Evolutionary conservation across 2,329 filamentous ascomycete species (phyloP), one percentile per base, ranked within the genome.

Genomic region (Plectosphaerella cucumerina): DNA sequence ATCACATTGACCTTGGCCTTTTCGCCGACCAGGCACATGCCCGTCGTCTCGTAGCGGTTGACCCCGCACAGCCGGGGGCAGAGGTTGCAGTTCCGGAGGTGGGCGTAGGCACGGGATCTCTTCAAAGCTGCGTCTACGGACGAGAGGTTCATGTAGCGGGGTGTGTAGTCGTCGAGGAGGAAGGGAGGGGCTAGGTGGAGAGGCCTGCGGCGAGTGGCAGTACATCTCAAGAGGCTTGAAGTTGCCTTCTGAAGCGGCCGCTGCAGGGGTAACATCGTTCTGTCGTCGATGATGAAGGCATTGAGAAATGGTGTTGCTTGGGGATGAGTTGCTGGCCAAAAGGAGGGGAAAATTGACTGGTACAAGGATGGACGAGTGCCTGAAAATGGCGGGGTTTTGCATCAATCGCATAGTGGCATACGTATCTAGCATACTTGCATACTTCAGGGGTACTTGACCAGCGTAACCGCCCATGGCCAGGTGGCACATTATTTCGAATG

Each of bases 1-100:
- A 95, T 90, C 8, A 89, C 88, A 64, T 90, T 91, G 58, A 94
- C 88, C 61, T 90, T 90, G 50, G 84, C 87, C 44, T 79, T 85
- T 53, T 86, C 78, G 14, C 89, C 89, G 58, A 94, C 87, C 53
- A 94, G 73, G 63, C 89, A 95, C 62, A 87, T 78, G 14, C 89
- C 90, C 1, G 87, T 89, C 58, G 78, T 86, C 67, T 92, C 82
- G 60, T 84, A 90, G n/a, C 89, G 82, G 65, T 95, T 91, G 33
- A 93, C 87, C 49, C 85, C 83, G 65, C 90, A 94, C 44, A 82
- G 71, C 12, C 88, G 78, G 2, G 90, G 89, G 59, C 89, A 95
- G 8, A 95, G 76, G 60, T 94, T 95, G 70, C 89, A 95, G 51
- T 90, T 84, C 12, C 79, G 73, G 23, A 95, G 73, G 63, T 95